A percentile compares a stretch with the other conserved stretches of the same genome.
Evolutionary conservation across 148 eudicot genomes (phyloP).

Genomic region (Linanthus parryae): DNA sequence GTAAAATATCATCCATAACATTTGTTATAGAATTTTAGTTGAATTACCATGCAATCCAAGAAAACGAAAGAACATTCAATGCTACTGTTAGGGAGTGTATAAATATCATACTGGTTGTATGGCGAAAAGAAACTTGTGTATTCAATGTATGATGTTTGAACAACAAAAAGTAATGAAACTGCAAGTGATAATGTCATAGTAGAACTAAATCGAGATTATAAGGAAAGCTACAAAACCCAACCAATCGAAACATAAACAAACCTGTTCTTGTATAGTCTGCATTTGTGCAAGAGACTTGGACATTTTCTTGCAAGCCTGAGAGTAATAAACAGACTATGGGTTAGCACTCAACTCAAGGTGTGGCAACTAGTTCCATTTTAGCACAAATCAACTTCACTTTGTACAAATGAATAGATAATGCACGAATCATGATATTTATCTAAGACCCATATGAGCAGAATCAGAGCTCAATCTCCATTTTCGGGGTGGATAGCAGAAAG

Average conservation of each 20-base stretch:
- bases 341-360: constrained; percentile 4
- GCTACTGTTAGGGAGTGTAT: no score
- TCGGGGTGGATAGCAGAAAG: not conserved
- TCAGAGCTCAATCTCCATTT: not conserved
- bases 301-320: constrained; percentile 79
- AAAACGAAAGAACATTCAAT: no score
- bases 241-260: constrained; percentile 14
- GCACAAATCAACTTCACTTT: not conserved
- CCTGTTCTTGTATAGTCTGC: constrained; percentile 89
- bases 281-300: constrained; percentile 60
- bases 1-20: no score
- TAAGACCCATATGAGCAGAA: not conserved
- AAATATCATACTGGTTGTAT: no score
- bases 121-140: no score
- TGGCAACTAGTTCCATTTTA: not conserved
- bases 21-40: no score
- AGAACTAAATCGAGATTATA: not conserved
- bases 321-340: constrained; percentile 11
- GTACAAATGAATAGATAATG: no score
- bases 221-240: not conserved
- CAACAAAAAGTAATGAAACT: no score
- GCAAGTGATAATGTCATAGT: no score
- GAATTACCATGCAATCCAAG: no score
- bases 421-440: not conserved
- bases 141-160: no score